Evolutionary conservation across 83 land plant species (phyloP).

Genomic region (Picea mariana): DNA sequence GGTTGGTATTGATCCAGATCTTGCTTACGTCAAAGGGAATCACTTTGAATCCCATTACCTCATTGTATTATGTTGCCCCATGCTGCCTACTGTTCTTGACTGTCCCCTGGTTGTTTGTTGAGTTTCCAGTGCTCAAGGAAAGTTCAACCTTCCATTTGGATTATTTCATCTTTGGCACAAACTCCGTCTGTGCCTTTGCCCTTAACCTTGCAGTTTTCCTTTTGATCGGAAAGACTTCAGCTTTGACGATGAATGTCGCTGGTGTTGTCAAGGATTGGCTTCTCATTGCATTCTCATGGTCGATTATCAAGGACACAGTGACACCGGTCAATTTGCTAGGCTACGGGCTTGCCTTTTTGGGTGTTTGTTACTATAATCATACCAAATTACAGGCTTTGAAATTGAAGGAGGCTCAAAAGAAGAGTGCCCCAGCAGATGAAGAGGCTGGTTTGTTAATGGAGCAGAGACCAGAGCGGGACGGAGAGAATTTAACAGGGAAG

Average conservation of each 20-base stretch:
- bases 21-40: slow-evolving; percentile 78
- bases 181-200: slow-evolving; percentile 77
- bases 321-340: slow-evolving; percentile 57
- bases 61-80: slow-evolving; percentile 82
- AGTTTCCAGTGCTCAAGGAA: slow-evolving; percentile 40
- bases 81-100: slow-evolving; percentile 65
- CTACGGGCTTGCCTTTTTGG: slow-evolving; percentile 56
- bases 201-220: slow-evolving; percentile 81
- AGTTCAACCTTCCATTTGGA: slow-evolving; percentile 55
- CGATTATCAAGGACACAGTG: slow-evolving; percentile 56
- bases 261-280: slow-evolving; percentile 93
- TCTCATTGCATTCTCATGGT: slow-evolving; percentile 87
- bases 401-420: slow-evolving; percentile 32
- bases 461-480: background rate
- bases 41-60: slow-evolving; percentile 72
- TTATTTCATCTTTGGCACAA: slow-evolving; percentile 61
- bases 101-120: slow-evolving; percentile 78
- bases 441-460: slow-evolving; percentile 30
- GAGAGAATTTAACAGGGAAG: background rate
- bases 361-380: slow-evolving; percentile 49
- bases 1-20: slow-evolving; percentile 84
- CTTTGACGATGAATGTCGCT: slow-evolving; percentile 88
- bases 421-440: slow-evolving; percentile 24
- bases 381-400: slow-evolving; percentile 44
- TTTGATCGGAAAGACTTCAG: slow-evolving; percentile 82